A percentile compares a stretch with the other conserved stretches of the same genome.
Conservation (phyloP, 768 basidiomycete species). For the Cystobasidium onofrii region DNA sequence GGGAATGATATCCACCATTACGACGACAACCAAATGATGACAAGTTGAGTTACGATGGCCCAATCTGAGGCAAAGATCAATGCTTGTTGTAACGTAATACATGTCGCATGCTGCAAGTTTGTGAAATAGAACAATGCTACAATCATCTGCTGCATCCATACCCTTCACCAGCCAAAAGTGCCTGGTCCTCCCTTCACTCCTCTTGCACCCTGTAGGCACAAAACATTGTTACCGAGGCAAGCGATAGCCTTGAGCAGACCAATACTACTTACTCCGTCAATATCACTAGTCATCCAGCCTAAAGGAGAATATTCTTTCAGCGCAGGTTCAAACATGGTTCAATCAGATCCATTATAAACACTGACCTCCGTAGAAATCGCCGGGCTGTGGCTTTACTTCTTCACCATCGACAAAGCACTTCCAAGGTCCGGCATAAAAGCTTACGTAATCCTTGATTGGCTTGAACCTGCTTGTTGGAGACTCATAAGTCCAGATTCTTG, state of each 20-base stretch:
- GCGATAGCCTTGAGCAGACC: not conserved
- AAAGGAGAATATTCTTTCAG: not conserved
- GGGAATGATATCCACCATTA: not conserved
- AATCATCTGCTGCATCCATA: not conserved
- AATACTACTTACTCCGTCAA: slow-evolving; percentile 25
- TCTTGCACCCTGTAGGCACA: not conserved
- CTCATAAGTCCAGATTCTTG: slow-evolving; percentile 24
- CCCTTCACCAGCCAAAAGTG: slow-evolving; percentile 23
- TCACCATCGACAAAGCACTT: slow-evolving; percentile 32
- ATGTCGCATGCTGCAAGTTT: not conserved
- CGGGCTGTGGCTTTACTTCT: slow-evolving; percentile 14
- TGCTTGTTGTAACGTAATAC: not conserved
- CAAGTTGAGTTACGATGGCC: too few species aligned
- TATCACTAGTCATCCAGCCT: slow-evolving; percentile 32
- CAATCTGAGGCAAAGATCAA: too few species aligned
- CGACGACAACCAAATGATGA: too few species aligned
- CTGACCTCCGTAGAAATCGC: slow-evolving; percentile 28
- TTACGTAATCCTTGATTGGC: slow-evolving; percentile 22
- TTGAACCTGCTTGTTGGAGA: slow-evolving; percentile 12
- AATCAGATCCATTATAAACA: not conserved
- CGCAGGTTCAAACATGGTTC: not conserved
- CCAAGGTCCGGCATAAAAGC: slow-evolving; percentile 32
- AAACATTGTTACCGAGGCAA: not conserved
- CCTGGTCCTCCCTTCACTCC: slow-evolving; percentile 30
- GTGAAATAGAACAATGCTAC: not conserved